Conservation (phyloP, 1,139 yeast species). For the Kluyveromyces marxianus region DNA sequence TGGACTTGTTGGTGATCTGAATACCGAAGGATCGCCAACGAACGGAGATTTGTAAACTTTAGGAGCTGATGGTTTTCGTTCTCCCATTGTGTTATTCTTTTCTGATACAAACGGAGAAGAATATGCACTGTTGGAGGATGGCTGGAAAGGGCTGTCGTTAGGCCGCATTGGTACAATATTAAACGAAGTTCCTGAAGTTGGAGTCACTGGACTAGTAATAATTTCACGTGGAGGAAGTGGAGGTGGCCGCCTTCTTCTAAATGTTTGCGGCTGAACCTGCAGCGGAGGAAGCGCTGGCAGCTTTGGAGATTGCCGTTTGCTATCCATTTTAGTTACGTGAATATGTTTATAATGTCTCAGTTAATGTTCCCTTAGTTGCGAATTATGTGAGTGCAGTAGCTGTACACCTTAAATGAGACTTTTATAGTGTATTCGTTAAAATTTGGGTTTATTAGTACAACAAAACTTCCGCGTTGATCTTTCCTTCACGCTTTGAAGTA, state of each 20-base stretch:
- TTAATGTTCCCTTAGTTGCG: neutral
- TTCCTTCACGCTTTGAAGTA: too few species aligned
- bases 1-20: neutral
- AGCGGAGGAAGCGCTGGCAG: conserved; percentile 28
- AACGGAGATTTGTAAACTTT: conserved; percentile 15
- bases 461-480: too few species aligned
- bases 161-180: neutral
- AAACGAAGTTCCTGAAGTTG: conserved; percentile 2
- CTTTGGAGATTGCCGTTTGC: conserved; percentile 3
- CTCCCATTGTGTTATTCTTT: neutral
- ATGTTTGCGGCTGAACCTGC: neutral
- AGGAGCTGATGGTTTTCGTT: conserved; percentile 1
- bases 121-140: neutral
- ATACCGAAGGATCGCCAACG: conserved; percentile 14
- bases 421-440: too few species aligned
- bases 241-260: neutral
- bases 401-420: too few species aligned
- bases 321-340: neutral
- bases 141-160: neutral
- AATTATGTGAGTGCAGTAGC: too few species aligned
- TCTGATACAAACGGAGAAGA: conserved; percentile 2
- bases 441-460: too few species aligned
- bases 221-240: conserved; percentile 4
- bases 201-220: conserved; percentile 6
- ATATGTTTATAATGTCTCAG: neutral